Base-by-base conservation (phyloP, 352 stramenopile genomes). In the Phytophthora citrophthora region DNA sequence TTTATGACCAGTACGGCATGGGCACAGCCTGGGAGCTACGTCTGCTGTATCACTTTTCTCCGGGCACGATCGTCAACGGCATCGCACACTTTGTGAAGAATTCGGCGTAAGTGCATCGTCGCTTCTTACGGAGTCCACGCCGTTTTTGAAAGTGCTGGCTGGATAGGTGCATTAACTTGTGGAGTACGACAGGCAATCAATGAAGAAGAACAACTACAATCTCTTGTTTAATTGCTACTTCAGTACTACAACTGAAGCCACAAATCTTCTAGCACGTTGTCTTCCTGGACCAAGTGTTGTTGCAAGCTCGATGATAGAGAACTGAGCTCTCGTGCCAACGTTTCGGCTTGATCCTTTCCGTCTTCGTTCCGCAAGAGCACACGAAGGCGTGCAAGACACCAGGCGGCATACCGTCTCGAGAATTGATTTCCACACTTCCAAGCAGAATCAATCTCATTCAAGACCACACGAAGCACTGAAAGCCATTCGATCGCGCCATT, bases 1-100 rank as follows among this genome's bases (percentile, higher is more conserved):
- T 94, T 81, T 94, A 94, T 79, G 66, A 89, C 59, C 85, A 94
- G 71, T 94, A 92, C 62, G 77, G 71, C 47, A 87, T 84, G 73
- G 79, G 80, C 55, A 81, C 64, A 20, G 70, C 70, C 27, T 92
- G 85, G 85, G 76, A 94, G 51, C 66, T 94, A 38, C 74, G 83
- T 20, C 71, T 94, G 43, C 67, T 83, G 27, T 92, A 94, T 45
- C 85, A 94, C 56, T 94, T 94, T 60, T 91, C 84, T 8, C 41
- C 59, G n/a, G 81, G 78, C 61, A 72, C 77, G 18, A 91, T 93
- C 56, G 58, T 90, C 45, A 90, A 90, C 50, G 77, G 79, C 6
- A 79, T 91, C 24, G 83, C 79, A 15, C 77, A 79, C 54, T 89
- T 90, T 59, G 76, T 83, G 45, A 58, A 73, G 39, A 77, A 39